Evolutionary conservation across 1,284 basidiomycete genomes (phyloP).

Genomic region (Leccinum solheimii): DNA sequence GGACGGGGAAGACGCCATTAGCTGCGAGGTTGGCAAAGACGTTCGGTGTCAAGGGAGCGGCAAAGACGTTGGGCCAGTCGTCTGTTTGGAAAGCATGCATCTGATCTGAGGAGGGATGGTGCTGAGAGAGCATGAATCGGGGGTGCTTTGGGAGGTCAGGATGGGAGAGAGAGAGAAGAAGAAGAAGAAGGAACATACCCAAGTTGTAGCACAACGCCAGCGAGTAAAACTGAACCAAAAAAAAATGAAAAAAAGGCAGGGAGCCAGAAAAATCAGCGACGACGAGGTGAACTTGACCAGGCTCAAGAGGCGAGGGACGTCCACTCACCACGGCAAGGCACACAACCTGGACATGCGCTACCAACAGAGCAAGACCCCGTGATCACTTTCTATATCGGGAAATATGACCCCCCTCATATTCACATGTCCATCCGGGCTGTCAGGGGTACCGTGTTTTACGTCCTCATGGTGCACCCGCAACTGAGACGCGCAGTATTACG

Average conservation of each 20-base stretch:
- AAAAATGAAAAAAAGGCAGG: background rate
- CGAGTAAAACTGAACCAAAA: conserved; percentile 11
- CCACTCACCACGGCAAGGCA: conserved; percentile 18
- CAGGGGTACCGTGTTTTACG: conserved; percentile 21
- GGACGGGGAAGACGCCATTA: conserved; percentile 49
- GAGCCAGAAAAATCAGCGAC: conserved; percentile 3
- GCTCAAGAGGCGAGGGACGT: conserved; percentile 24
- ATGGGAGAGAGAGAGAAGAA: background rate
- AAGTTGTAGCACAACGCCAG: background rate
- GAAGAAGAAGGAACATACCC: conserved; percentile 10
- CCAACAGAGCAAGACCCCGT: conserved; percentile 21
- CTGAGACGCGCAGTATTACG: conserved; percentile 20
- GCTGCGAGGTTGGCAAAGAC: conserved; percentile 60
- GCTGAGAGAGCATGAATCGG: conserved; percentile 19
- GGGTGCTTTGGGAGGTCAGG: background rate
- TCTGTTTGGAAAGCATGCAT: conserved; percentile 36
- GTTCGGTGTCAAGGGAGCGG: conserved; percentile 55
- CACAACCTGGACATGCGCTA: conserved; percentile 15
- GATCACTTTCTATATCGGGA: background rate
- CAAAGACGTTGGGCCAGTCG: conserved; percentile 59
- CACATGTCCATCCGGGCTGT: conserved; percentile 25
- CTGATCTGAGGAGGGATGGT: conserved; percentile 13
- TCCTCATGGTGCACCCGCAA: conserved; percentile 27
- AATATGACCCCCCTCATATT: conserved; percentile 25
- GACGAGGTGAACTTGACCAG: conserved; percentile 17